Percentiles rank a stretch among this genome's conserved stretches.
phyloP scores from a whole-genome alignment of 129 eudicot species.

The Solidago caesia region DNA sequence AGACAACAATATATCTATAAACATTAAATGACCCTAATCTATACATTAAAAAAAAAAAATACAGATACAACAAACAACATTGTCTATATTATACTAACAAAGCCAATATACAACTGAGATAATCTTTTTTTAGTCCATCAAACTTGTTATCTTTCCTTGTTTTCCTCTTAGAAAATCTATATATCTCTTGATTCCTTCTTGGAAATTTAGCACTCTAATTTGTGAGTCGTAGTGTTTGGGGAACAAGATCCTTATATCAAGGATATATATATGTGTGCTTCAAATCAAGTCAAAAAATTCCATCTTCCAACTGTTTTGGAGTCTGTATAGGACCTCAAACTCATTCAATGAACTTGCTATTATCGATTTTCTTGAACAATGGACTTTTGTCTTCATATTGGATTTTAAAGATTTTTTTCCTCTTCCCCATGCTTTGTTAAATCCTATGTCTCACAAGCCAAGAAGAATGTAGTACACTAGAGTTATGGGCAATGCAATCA shows the following conservation, averaged over 20 bases:
- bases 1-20: not conserved
- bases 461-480: constrained; percentile 84
- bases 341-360: constrained; percentile 17
- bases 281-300: constrained; percentile 26
- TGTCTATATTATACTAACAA: constrained; percentile 16
- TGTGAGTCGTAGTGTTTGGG: constrained; percentile 17
- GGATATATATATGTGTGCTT: constrained; percentile 14
- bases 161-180: constrained; percentile 27
- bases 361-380: constrained; percentile 17
- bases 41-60: constrained; percentile 2
- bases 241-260: constrained; percentile 37
- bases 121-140: constrained; percentile 15
- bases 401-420: not conserved
- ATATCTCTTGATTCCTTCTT: constrained; percentile 22
- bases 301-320: constrained; percentile 29
- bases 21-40: not conserved
- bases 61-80: constrained; percentile 19
- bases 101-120: constrained; percentile 30
- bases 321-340: constrained; percentile 21
- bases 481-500: constrained; percentile 89
- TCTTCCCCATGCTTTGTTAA: constrained; percentile 7
- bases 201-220: constrained; percentile 26
- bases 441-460: constrained; percentile 48
- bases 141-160: constrained; percentile 27
- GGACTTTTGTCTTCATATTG: constrained; percentile 10